Evolutionary conservation across 148 eudicot genomes (phyloP), one percentile per base, ranked within the genome.

Genomic region (Salicornia ramosissima): DNA sequence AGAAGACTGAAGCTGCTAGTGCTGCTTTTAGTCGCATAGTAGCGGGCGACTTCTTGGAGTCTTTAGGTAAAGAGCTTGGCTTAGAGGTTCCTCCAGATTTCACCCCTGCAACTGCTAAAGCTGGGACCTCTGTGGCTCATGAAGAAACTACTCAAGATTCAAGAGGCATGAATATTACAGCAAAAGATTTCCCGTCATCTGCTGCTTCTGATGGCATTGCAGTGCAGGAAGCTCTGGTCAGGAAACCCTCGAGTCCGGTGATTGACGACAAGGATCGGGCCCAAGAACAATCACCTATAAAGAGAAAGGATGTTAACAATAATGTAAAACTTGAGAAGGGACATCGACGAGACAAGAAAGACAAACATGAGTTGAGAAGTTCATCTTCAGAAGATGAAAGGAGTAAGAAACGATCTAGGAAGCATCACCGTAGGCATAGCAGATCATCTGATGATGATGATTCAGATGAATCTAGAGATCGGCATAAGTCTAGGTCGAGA

Each of bases 31-130:
- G 87, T 73, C 97, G 98, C 56, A 79, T 94, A 69, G 85, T 90
- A 64, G 98, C 98, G 7, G 96, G 96, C 21, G 98, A 94, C 83
- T 94, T 94, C 75, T 83, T 94, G 78, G 97, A 94, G 83, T 88
- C 97, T 22, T 68, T 94, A 60, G 98, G 98, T 36, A 87, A 90
- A 84, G 98, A 94, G 79, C 86, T 94, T 40, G 98, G 98, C 67
- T 68, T 94, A 42, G 92, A 83, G 75, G 97, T 94, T 54, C 98
- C 98, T 62, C 92, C 97, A 47, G 96, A 94, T 53, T 54, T 73
- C 63, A 84, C 95, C 29, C 68, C 70, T 26, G 36, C 80, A 10
- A 73, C 78, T 73, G 66, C 53, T 73, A 84, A 78, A 79, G 54
- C 77, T 34, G 67, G 58, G 57, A 34, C 60, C 18, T 47, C 74